Evolutionary conservation across 257 asterid species (phyloP).

Genomic region (Solanum raphanifolium): DNA sequence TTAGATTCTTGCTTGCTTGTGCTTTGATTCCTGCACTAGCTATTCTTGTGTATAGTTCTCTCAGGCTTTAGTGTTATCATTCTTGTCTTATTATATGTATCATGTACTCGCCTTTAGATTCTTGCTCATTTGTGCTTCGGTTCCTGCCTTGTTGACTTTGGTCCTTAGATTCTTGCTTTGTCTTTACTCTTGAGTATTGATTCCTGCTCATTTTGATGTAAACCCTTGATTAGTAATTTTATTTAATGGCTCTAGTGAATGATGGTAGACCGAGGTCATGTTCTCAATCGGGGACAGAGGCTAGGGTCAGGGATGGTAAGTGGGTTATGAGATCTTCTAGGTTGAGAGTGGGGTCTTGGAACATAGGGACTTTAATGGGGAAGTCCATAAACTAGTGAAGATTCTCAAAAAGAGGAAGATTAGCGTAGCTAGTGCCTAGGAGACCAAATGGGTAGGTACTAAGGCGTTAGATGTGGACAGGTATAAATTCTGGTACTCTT

Average conservation of each 20-base stretch:
- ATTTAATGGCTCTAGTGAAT: too few relatives aligned
- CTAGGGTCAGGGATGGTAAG: background rate
- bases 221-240: background rate
- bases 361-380: background rate
- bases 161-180: background rate
- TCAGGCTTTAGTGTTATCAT: background rate
- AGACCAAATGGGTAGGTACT: background rate
- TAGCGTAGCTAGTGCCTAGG: background rate
- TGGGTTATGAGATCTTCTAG: background rate
- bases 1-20: background rate
- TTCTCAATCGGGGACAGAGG: background rate
- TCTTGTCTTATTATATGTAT: background rate
- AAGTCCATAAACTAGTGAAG: background rate
- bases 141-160: background rate
- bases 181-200: background rate
- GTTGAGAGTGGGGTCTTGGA: background rate
- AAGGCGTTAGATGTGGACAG: background rate
- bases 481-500: background rate
- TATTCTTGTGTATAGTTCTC: background rate
- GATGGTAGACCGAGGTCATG: too few relatives aligned
- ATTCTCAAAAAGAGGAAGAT: background rate
- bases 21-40: background rate
- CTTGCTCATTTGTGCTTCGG: background rate
- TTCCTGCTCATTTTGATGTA: background rate
- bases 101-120: too few relatives aligned